A percentile compares a stretch with the other conserved stretches of the same genome.
phyloP scores from a whole-genome alignment of 2,329 filamentous ascomycete species.

The Fusarium equiseti region DNA sequence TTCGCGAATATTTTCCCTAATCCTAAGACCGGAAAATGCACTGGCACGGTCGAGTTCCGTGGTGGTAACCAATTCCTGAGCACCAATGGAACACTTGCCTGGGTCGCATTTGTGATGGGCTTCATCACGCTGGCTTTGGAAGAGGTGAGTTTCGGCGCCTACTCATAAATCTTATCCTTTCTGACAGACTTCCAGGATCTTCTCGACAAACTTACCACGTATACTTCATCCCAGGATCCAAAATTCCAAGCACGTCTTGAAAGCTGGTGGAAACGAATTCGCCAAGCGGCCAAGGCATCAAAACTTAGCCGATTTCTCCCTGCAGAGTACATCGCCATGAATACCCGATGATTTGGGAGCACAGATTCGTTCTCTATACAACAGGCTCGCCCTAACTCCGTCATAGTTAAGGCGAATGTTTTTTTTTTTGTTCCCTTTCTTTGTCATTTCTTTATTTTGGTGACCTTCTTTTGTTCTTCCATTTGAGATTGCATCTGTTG shows the following conservation, averaged over 20 bases:
- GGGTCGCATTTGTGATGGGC: slow-evolving; percentile 56
- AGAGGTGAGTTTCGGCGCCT: slow-evolving; percentile 46
- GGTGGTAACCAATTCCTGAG: slow-evolving; percentile 56
- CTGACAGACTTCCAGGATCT: slow-evolving; percentile 48
- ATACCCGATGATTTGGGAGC: slow-evolving; percentile 41
- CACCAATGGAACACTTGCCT: slow-evolving; percentile 54
- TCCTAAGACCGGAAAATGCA: slow-evolving; percentile 54
- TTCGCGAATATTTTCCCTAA: slow-evolving; percentile 56
- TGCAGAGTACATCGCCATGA: slow-evolving; percentile 51
- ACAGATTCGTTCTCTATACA: background rate
- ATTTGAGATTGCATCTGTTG: slow-evolving; percentile 2
- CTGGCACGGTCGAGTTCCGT: slow-evolving; percentile 56
- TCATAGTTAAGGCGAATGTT: slow-evolving; percentile 5
- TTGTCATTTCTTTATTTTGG: background rate
- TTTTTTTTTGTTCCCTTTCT: background rate
- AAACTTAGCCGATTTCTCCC: slow-evolving; percentile 53
- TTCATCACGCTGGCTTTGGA: slow-evolving; percentile 54
- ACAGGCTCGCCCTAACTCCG: slow-evolving; percentile 3
- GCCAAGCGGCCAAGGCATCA: slow-evolving; percentile 52
- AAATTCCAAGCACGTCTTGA: slow-evolving; percentile 48
- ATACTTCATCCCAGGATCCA: slow-evolving; percentile 46
- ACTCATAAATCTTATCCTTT: background rate
- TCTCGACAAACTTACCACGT: slow-evolving; percentile 47
- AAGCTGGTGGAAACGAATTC: slow-evolving; percentile 53
- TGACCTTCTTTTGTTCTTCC: background rate